Evolutionary conservation across 2,329 filamentous ascomycete genomes (phyloP).

Genomic region (Calycina marina): DNA sequence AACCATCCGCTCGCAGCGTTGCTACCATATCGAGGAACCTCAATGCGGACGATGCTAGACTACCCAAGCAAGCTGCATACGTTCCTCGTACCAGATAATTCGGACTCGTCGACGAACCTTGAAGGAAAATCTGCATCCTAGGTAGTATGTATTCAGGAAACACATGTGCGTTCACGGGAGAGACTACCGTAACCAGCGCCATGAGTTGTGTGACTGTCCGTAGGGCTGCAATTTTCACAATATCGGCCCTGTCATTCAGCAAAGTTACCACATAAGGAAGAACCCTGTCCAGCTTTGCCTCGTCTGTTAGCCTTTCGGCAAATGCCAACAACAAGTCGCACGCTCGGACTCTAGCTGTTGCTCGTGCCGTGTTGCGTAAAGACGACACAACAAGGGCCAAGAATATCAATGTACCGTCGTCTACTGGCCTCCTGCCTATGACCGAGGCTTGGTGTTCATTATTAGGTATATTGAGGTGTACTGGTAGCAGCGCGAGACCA

Average conservation of each 20-base stretch:
- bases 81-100: conserved; percentile 69
- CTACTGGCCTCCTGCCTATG: conserved; percentile 45
- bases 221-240: conserved; percentile 74
- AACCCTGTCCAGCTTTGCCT: conserved; percentile 87
- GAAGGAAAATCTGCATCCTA: conserved; percentile 45
- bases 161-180: conserved; percentile 56
- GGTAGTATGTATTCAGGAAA: conserved; percentile 55
- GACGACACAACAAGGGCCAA: conserved; percentile 80
- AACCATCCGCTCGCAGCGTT: conserved; percentile 69
- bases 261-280: conserved; percentile 79
- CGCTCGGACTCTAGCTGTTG: conserved; percentile 74
- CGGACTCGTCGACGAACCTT: conserved; percentile 36
- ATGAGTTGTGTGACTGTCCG: conserved; percentile 80
- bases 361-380: conserved; percentile 74
- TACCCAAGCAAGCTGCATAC: conserved; percentile 85
- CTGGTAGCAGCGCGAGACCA: conserved; percentile 54
- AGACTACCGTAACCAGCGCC: conserved; percentile 77
- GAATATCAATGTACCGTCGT: conserved; percentile 89
- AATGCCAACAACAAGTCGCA: conserved; percentile 89
- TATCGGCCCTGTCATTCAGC: conserved; percentile 66
- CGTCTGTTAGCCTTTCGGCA: conserved; percentile 79
- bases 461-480: conserved; percentile 76
- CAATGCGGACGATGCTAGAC: conserved; percentile 70
- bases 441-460: conserved; percentile 57
- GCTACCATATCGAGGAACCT: conserved; percentile 85